Evolutionary conservation across 441 rosid genomes (phyloP), one percentile per base, ranked within the genome.

Genomic region (Populus hybrid): DNA sequence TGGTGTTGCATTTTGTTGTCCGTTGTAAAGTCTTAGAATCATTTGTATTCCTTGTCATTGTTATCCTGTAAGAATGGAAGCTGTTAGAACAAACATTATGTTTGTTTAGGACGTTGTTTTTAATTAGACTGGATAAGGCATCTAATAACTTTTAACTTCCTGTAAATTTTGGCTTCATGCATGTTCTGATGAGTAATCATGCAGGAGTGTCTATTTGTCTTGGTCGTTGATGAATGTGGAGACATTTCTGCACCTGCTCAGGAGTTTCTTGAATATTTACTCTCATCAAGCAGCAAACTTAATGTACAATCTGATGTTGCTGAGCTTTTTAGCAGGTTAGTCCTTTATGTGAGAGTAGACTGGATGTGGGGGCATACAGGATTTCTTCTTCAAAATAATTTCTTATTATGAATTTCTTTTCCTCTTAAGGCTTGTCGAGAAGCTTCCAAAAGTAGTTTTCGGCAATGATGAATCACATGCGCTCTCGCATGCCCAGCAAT

Each of bases 361-460:
- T 71, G 57, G 64, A 63, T 71, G 72, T 78, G 72, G 42, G 50
- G 74, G 61, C 83, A 72, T 35, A 14, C 3, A 64, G 57, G 24
- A 19, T 34, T 74, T 80, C 11, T 75, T 26, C 64, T 28, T 74
- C 40, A 21, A 30, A 7, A 40, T 34, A 23, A 16, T 35, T 80
- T 76, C 78, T 42, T 42, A 61, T 40, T 74, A 28, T 63, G 16
- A 30, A 5, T 30, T 73, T 70, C 73, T 84, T 53, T 72, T 73
- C 75, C 65, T 42, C 26, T 40, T 75, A 82, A 96, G 99, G 89
- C 88, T 94, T 38, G 80, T 91, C 80, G 97, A 93, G 83, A 93
- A 87, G 92, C 97, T 96, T 79, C 99, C 98, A 50, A 91, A 91
- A 85, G 90, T 87, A 76, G 88, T 94, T 81, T 88, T 96, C 75